Evolutionary conservation across 2,329 filamentous ascomycete species (phyloP), one percentile per base, ranked within the genome.

Genomic region (Acephala macrosclerotiorum): DNA sequence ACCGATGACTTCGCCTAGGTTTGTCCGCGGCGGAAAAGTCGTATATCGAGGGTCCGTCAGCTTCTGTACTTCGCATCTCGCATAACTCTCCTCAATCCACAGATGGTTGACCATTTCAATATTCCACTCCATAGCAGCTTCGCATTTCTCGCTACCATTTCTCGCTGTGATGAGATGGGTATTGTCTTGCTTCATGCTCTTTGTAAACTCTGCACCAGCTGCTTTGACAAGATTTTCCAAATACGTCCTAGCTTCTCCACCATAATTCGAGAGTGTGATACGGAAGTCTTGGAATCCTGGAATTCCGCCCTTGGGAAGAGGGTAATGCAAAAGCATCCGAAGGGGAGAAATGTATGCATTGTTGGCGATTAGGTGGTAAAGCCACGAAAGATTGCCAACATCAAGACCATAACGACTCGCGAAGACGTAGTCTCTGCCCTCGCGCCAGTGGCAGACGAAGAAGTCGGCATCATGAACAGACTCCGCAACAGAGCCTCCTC

Each of bases 1-100:
- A 22, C 96, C 96, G 65, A 97, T 92, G 62, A 98, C 88, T 78
- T 98, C 96, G 60, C 94, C 92, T 6, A 99, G 84, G 76, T 99
- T 98, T 1, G 95, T 98, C 64, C 94, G 87, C 12, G 86, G 85
- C 18, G 96, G 96, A 71, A 98, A 99, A 75, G 94, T 90, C 0
- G 87, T 93, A 76, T 97, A 99, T 68, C 91, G 90, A 9, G 86
- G 83, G 60, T 92, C 87, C 3, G 91, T 91, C 25, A 94, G 80
- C 0, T 87, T 87, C 76, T 93, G 91, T 65, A 91, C 82, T 74
- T 91, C 86, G 81, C 94, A 97, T 76, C 91, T 93, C 1, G 95
- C 93, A 75, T 98, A 99, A 78, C 94, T 96, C 75, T 99, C 96
- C 78, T 99, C 96, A 55, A 99, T 85, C 96, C 96, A 99, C 0